Conservation (phyloP, 345 rosid genomes). For the Balakata baccata region DNA sequence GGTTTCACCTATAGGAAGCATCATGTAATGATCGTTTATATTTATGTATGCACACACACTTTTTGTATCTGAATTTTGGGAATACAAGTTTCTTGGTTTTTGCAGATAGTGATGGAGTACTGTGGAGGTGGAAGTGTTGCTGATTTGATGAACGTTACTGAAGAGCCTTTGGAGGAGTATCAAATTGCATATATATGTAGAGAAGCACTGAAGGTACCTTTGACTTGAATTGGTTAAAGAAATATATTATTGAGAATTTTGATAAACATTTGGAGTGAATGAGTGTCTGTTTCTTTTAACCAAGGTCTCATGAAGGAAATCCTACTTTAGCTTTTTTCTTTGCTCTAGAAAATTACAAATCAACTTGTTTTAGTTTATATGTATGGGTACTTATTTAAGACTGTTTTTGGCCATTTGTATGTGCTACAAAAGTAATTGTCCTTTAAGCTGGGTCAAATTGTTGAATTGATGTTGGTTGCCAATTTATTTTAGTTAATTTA, state of each 20-base stretch:
- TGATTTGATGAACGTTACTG: slow-evolving; percentile 87
- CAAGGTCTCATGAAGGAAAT: neutral
- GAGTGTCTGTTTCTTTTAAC: neutral
- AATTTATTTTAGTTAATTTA: neutral
- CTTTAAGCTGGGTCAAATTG: neutral
- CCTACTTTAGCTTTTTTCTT: neutral
- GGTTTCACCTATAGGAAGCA: slow-evolving; percentile 13
- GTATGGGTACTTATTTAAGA: neutral
- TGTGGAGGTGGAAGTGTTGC: slow-evolving; percentile 99
- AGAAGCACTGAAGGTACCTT: slow-evolving; percentile 82
- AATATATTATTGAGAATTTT: slow-evolving; percentile 1
- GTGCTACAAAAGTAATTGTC: neutral
- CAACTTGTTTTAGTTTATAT: neutral
- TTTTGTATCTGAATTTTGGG: slow-evolving; percentile 12
- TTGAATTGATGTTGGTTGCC: neutral
- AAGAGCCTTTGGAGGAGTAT: slow-evolving; percentile 89
- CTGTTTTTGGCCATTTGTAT: neutral
- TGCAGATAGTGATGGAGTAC: slow-evolving; percentile 99
- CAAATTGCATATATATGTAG: slow-evolving; percentile 94
- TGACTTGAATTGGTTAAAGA: slow-evolving; percentile 16
- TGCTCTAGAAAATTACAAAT: neutral
- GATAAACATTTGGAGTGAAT: neutral
- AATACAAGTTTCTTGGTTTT: slow-evolving; percentile 32
- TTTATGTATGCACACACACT: neutral
- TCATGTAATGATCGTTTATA: neutral